These are phyloP conservation scores for Claviceps purpurea DNA, from an alignment of 2,329 filamentous ascomycete genomes.

Conservation along the genomic window DNA sequence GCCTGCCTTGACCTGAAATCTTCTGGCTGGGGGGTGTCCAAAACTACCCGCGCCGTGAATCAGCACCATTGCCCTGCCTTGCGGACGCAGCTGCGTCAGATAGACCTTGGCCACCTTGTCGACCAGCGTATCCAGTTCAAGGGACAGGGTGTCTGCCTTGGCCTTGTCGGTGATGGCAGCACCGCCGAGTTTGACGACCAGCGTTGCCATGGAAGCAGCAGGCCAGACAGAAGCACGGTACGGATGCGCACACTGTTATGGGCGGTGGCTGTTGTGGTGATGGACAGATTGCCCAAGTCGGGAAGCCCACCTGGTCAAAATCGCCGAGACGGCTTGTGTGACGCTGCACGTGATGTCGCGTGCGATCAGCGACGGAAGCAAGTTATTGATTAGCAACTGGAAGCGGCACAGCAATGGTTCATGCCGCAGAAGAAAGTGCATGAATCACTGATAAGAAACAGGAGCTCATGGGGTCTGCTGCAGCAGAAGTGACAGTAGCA, in stretches of 20 bases:
- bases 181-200: conserved; percentile 3
- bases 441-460: too few species aligned
- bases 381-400: too few species aligned
- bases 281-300: too few species aligned
- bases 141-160: background rate
- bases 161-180: conserved; percentile 5
- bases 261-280: too few species aligned
- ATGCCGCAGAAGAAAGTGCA: too few species aligned
- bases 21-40: conserved; percentile 2
- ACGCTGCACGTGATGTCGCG: too few species aligned
- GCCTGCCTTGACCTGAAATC: background rate
- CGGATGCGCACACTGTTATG: background rate
- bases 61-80: background rate
- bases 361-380: too few species aligned
- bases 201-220: background rate
- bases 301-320: too few species aligned
- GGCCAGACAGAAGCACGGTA: background rate
- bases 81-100: background rate
- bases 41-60: conserved; percentile 4
- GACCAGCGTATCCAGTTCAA: background rate
- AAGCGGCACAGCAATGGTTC: too few species aligned
- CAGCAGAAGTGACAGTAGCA: too few species aligned
- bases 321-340: too few species aligned
- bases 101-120: background rate
- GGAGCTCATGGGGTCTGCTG: too few species aligned